These are phyloP conservation scores for Taphrina sp. DNA, from an alignment of 1,139 yeast species.

Conservation along the genomic window DNA sequence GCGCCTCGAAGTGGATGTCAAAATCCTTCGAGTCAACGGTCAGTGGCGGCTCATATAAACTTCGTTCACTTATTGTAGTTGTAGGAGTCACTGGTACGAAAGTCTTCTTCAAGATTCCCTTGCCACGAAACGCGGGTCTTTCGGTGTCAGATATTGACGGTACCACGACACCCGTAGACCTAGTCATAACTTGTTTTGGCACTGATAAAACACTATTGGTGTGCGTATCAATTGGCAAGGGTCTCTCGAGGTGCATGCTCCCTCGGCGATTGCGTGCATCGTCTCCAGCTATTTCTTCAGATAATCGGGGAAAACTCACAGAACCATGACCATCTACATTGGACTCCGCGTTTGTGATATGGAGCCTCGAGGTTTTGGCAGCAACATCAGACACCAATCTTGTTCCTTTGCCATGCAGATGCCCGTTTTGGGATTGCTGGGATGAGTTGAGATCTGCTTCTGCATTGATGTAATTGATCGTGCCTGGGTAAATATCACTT, in stretches of 20 bases:
- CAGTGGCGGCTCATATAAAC: too few species aligned
- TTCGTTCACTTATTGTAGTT: too few species aligned
- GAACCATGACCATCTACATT: constrained; percentile 31
- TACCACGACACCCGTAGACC: too few species aligned
- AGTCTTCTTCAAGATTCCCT: constrained; percentile 12
- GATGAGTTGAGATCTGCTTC: neutral
- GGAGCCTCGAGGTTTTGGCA: neutral
- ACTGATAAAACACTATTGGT: too few species aligned
- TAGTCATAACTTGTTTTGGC: too few species aligned
- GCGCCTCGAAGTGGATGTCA: neutral
- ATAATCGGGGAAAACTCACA: constrained; percentile 17
- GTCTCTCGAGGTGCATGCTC: constrained; percentile 30
- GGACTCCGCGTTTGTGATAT: constrained; percentile 17
- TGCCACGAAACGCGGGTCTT: neutral
- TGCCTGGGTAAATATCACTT: neutral
- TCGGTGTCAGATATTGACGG: neutral
- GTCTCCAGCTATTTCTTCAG: constrained; percentile 17
- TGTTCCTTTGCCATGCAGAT: neutral
- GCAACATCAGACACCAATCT: neutral
- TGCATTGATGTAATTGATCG: constrained; percentile 23
- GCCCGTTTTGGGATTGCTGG: neutral
- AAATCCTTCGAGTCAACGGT: neutral
- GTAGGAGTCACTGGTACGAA: too few species aligned
- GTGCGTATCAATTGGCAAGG: constrained; percentile 16
- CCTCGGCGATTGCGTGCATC: constrained; percentile 23